These are phyloP conservation scores for Lecanicillium sp. DNA, from an alignment of 2,329 filamentous ascomycete species.

Conservation along the genomic window DNA sequence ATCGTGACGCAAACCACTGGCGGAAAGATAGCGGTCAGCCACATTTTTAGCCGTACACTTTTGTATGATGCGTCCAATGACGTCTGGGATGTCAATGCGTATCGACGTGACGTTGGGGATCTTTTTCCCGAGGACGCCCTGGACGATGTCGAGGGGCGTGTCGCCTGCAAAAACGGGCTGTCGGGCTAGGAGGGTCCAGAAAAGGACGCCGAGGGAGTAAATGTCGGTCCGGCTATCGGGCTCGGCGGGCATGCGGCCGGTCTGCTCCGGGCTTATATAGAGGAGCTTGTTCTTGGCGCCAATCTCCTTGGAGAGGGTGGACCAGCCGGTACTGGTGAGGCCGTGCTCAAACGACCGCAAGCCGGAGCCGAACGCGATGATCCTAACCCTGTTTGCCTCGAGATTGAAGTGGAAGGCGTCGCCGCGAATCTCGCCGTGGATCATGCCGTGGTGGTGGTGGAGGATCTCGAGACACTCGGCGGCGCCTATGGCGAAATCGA, in stretches of 20 bases:
- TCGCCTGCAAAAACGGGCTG: constrained; percentile 73
- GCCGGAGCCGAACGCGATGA: constrained; percentile 82
- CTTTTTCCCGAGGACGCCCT: constrained; percentile 75
- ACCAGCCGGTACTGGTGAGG: constrained; percentile 80
- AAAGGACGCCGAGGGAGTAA: constrained; percentile 82
- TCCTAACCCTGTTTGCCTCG: constrained; percentile 64
- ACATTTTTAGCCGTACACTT: constrained; percentile 90
- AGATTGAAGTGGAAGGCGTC: constrained; percentile 85
- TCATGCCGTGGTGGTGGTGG: constrained; percentile 80
- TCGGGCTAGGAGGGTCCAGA: constrained; percentile 80
- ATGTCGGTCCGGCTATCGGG: constrained; percentile 91
- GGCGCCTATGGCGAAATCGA: constrained; percentile 88
- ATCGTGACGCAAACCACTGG: constrained; percentile 79
- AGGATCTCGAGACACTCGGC: constrained; percentile 80
- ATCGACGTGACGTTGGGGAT: constrained; percentile 71
- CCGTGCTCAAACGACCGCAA: constrained; percentile 86
- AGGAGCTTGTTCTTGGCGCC: constrained; percentile 85
- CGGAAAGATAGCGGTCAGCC: constrained; percentile 81
- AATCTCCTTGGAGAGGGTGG: constrained; percentile 70
- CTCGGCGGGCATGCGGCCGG: constrained; percentile 84
- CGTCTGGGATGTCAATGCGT: constrained; percentile 77
- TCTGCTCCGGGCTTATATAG: constrained; percentile 92
- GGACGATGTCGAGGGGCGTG: constrained; percentile 82
- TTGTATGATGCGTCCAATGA: constrained; percentile 74
- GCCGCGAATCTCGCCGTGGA: constrained; percentile 85